Conservation (phyloP, 2,329 filamentous ascomycete genomes). For the Colletotrichum sidae region DNA sequence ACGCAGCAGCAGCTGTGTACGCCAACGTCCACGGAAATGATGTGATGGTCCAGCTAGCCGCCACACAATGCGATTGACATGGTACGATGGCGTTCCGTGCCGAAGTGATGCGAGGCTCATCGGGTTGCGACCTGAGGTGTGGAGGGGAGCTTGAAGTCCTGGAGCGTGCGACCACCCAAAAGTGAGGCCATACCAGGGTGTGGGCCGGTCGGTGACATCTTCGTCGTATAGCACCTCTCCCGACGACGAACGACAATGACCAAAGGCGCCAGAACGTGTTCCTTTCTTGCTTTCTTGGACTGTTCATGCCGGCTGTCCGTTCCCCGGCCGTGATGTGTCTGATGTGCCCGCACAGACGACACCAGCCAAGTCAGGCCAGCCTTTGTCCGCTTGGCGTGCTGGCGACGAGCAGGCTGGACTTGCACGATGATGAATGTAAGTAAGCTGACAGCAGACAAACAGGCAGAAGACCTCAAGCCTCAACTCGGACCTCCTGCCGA, state of each 20-base stretch:
- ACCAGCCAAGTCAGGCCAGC: too few relatives aligned
- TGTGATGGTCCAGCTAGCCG: not conserved
- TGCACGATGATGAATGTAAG: not conserved
- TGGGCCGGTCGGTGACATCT: constrained; percentile 21
- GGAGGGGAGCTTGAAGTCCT: not conserved
- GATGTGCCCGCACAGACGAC: not conserved
- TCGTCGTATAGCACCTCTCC: constrained; percentile 15
- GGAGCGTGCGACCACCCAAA: too few relatives aligned
- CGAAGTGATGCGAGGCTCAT: too few relatives aligned
- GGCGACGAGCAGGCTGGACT: too few relatives aligned
- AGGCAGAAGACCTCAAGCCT: too few relatives aligned
- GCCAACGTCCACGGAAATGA: not conserved
- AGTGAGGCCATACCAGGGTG: too few relatives aligned
- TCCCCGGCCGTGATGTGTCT: not conserved
- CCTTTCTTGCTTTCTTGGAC: not conserved
- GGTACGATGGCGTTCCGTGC: too few relatives aligned
- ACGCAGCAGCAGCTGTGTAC: too few relatives aligned
- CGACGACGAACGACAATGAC: not conserved
- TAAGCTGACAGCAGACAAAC: not conserved
- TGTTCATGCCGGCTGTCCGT: not conserved
- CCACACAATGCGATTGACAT: too few relatives aligned
- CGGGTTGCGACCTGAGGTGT: too few relatives aligned
- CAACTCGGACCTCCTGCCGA: too few relatives aligned
- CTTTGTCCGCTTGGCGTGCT: too few relatives aligned
- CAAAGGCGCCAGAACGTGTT: not conserved